Evolutionary conservation across 495 filamentous ascomycete species (phyloP).

Genomic region (Penicillium paxilli): DNA sequence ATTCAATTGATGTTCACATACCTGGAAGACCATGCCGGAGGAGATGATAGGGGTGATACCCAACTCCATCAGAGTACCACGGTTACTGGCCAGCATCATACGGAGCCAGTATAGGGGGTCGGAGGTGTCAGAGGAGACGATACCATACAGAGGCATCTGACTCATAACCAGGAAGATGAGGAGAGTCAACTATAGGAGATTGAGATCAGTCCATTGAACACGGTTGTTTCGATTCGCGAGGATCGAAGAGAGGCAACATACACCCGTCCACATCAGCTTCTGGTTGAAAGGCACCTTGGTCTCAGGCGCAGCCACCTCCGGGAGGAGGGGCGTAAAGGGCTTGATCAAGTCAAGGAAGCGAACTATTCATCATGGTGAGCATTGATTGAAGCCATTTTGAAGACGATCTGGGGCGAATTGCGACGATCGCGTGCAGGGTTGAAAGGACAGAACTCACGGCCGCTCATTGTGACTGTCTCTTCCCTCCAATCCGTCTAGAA

Average conservation of each 20-base stretch:
- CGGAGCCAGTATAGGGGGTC: constrained; percentile 99
- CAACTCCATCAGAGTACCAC: constrained; percentile 98
- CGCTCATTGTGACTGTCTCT: constrained; percentile 44
- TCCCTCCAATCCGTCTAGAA: constrained; percentile 35
- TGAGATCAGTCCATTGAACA: constrained; percentile 33
- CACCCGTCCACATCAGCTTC: constrained; percentile 98
- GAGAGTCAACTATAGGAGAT: constrained; percentile 68
- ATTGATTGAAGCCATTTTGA: constrained; percentile 29
- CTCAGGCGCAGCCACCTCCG: constrained; percentile 97
- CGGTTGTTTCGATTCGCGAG: background rate
- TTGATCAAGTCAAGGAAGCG: constrained; percentile 99
- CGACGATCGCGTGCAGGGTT: constrained; percentile 38
- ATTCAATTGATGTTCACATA: constrained; percentile 29
- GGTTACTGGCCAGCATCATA: constrained; percentile 99
- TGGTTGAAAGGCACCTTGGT: constrained; percentile 97
- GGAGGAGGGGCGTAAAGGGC: constrained; percentile 97
- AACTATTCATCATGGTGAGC: constrained; percentile 56
- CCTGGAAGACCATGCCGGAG: constrained; percentile 99
- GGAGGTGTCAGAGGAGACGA: constrained; percentile 93
- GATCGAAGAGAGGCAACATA: constrained; percentile 37
- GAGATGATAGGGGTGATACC: constrained; percentile 99
- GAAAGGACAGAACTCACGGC: constrained; percentile 36
- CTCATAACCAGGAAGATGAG: constrained; percentile 99
- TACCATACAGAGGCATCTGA: constrained; percentile 97
- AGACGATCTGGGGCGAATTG: constrained; percentile 11